Percentiles rank a stretch among this genome's conserved stretches.
Evolutionary conservation across 345 rosid species (phyloP).

Genomic region (Sonneratia alba): DNA sequence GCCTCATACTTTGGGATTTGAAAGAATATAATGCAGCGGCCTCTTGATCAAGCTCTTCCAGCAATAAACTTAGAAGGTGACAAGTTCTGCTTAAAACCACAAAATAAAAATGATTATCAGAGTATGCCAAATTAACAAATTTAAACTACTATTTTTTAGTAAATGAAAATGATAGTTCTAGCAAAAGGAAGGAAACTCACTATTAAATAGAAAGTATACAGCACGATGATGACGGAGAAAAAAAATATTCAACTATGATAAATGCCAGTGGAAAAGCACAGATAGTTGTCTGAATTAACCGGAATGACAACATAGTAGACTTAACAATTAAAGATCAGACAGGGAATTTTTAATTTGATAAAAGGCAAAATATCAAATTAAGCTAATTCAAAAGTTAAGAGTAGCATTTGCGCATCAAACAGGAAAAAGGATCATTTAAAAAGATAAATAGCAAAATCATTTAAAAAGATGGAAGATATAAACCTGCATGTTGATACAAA

Average conservation of each 20-base stretch:
- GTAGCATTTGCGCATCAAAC: background rate
- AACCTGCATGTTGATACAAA: constrained; percentile 97
- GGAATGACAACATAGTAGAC: no score
- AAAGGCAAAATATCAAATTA: background rate
- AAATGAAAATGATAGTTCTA: no score
- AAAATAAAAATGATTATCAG: background rate
- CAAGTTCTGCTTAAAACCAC: constrained; percentile 45
- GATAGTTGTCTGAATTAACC: no score
- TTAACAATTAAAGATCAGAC: background rate
- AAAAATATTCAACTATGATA: no score
- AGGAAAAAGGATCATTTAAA: background rate
- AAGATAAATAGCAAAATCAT: background rate
- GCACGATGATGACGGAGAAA: no score
- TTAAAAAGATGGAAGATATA: background rate
- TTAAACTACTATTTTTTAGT: no score
- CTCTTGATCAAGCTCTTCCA: constrained; percentile 80
- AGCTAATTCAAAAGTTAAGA: background rate
- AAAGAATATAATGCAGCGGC: constrained; percentile 69
- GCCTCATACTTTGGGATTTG: constrained; percentile 70
- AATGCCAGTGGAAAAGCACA: no score
- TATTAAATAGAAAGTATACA: background rate
- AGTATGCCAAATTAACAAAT: background rate
- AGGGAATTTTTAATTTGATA: background rate
- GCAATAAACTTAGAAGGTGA: constrained; percentile 60
- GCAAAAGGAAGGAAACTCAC: no score